These are phyloP conservation scores for Gomphus bonarii DNA, from an alignment of 1,284 basidiomycete genomes.

Conservation along the genomic window DNA sequence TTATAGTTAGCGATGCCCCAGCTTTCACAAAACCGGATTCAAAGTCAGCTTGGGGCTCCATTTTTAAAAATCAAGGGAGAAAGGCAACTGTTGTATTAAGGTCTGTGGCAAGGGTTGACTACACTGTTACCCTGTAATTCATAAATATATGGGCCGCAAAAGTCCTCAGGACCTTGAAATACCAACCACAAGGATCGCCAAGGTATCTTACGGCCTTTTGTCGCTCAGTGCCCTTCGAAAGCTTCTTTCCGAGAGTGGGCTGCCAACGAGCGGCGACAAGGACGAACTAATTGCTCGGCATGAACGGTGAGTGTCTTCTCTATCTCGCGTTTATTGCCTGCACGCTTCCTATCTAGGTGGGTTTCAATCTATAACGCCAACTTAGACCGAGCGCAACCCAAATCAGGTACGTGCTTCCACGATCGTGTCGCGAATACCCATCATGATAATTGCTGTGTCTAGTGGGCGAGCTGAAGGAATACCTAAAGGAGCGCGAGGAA, in stretches of 20 bases:
- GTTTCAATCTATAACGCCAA: slow-evolving; percentile 61
- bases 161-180: slow-evolving; percentile 28
- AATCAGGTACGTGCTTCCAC: not conserved
- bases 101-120: not conserved
- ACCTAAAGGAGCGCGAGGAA: slow-evolving; percentile 2
- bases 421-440: not conserved
- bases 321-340: not conserved
- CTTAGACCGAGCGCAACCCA: slow-evolving; percentile 37
- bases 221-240: slow-evolving; percentile 53
- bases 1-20: slow-evolving; percentile 17
- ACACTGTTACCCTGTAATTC: not conserved
- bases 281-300: slow-evolving; percentile 44
- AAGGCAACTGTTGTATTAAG: slow-evolving; percentile 6
- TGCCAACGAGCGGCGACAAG: slow-evolving; percentile 45
- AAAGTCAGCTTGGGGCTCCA: slow-evolving; percentile 36
- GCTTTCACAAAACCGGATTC: slow-evolving; percentile 11
- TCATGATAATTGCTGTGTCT: not conserved
- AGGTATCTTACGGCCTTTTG: slow-evolving; percentile 51
- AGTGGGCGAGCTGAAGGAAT: slow-evolving; percentile 6
- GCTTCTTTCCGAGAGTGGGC: slow-evolving; percentile 39
- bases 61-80: slow-evolving; percentile 27
- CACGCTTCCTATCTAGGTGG: slow-evolving; percentile 35
- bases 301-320: slow-evolving; percentile 34
- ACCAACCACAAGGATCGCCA: slow-evolving; percentile 33
- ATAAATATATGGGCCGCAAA: slow-evolving; percentile 19